A percentile compares a stretch with the other conserved stretches of the same genome.
Evolutionary conservation across 2,329 filamentous ascomycete genomes (phyloP).

Genomic region (Daldinia eschscholtzii): DNA sequence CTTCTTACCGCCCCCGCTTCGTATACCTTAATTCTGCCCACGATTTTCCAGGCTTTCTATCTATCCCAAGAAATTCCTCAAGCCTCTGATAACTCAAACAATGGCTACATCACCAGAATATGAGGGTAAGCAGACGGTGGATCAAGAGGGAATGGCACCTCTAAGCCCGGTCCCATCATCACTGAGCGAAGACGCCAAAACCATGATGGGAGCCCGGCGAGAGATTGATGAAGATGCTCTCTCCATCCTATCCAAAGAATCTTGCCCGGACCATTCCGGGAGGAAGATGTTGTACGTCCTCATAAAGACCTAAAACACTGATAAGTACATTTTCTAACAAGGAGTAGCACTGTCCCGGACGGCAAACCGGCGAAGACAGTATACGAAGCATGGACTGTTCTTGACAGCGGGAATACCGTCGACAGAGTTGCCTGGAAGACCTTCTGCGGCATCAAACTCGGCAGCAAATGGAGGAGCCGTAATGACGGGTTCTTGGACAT

Average conservation of each 20-base stretch:
- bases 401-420: constrained; percentile 14
- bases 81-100: not conserved
- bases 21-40: not conserved
- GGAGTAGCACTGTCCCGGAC: constrained; percentile 22
- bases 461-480: constrained; percentile 26
- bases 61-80: not conserved
- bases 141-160: constrained; percentile 13
- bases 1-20: not conserved
- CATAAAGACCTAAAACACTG: not conserved
- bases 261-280: constrained; percentile 27
- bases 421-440: constrained; percentile 28
- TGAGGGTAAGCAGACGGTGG: constrained; percentile 13
- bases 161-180: constrained; percentile 15
- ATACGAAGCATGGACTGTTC: constrained; percentile 39
- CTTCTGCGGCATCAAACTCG: constrained; percentile 42
- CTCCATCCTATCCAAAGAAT: constrained; percentile 33
- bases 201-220: constrained; percentile 14
- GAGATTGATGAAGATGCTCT: constrained; percentile 26
- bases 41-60: not conserved
- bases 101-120: constrained; percentile 20
- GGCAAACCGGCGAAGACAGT: constrained; percentile 30
- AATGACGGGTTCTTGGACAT: constrained; percentile 33
- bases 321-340: constrained; percentile 11
- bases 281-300: constrained; percentile 33
- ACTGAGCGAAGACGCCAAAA: constrained; percentile 24